Evolutionary conservation across 2,329 filamentous ascomycete species (phyloP), one percentile per base, ranked within the genome.

Genomic region (Penicillium sp.): DNA sequence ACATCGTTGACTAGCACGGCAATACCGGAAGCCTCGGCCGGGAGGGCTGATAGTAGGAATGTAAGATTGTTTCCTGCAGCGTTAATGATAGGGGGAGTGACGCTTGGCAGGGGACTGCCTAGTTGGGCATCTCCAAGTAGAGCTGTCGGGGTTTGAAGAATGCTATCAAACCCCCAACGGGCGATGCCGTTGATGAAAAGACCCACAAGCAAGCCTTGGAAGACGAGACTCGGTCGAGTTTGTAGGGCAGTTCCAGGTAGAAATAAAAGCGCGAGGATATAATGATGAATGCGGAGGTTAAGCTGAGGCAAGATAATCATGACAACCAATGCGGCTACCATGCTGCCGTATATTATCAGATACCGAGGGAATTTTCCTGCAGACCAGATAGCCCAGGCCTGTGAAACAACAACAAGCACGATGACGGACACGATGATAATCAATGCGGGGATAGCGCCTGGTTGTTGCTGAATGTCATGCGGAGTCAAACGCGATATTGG

Each of bases 101-200:
- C 65, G 2, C 62, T 58, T 4, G 72, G 72, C 9, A 72, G 63
- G 1, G 64, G 43, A 24, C 69, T 72, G 6, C 68, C 69, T 3
- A 73, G 60, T 45, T 68, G 65, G 3, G 62, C 72, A 14, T 71
- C 72, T 33, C 70, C 66, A 12, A 74, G 68, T 28, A 86, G 66
- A 20, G 78, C 75, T 2, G 68, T 75, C 1, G 81, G 79, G 0
- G 83, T 85, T 63, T 86, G 77, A 0, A 86, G 74, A 56, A 86
- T 83, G 53, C 74, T 77, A 61, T 80, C 83, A 64, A 84, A 86
- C 2, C 82, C 83, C 83, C 83, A 86, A n/a, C 83, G 74, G 2
- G 83, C 83, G 52, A 83, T 79, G 28, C 83, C 83, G 64, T 85
- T 86, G 71, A 86, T 81, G 69, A 85, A 86, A 0, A 86, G 71